A percentile compares a stretch with the other conserved stretches of the same genome.
Conservation (phyloP, 1,284 basidiomycete species). For the Moesziomyces parantarcticus region DNA sequence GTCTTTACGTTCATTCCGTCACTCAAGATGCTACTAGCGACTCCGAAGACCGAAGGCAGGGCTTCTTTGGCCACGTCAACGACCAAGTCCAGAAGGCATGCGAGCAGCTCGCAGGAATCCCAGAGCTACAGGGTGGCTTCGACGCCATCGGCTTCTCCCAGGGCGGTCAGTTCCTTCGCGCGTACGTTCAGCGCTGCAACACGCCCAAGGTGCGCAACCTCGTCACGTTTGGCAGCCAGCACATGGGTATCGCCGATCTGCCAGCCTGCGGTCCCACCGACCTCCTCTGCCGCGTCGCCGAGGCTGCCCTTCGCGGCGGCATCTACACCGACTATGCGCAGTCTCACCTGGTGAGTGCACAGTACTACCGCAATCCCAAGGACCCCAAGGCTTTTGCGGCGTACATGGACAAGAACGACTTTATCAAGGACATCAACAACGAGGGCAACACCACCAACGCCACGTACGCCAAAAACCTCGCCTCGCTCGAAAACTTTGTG, state of each 20-base stretch:
- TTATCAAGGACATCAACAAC: slow-evolving; percentile 69
- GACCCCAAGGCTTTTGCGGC: slow-evolving; percentile 73
- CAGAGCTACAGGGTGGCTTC: slow-evolving; percentile 77
- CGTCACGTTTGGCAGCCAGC: slow-evolving; percentile 75
- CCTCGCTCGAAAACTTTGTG: slow-evolving; percentile 64
- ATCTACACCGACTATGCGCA: slow-evolving; percentile 75
- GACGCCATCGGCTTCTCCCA: slow-evolving; percentile 64
- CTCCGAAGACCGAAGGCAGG: slow-evolving; percentile 78
- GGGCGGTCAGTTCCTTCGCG: slow-evolving; percentile 86
- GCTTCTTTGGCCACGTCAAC: slow-evolving; percentile 81
- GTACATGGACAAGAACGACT: slow-evolving; percentile 77
- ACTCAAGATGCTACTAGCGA: slow-evolving; percentile 75
- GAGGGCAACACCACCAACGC: slow-evolving; percentile 50
- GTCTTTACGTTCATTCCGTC: slow-evolving; percentile 86
- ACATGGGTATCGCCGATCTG: slow-evolving; percentile 79
- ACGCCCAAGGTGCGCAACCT: slow-evolving; percentile 70
- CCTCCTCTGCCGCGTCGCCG: slow-evolving; percentile 72
- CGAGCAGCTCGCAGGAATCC: slow-evolving; percentile 76
- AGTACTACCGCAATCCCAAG: slow-evolving; percentile 88
- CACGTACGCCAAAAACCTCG: slow-evolving; percentile 60
- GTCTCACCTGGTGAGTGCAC: slow-evolving; percentile 74
- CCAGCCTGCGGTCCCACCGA: slow-evolving; percentile 78
- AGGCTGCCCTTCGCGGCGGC: slow-evolving; percentile 77
- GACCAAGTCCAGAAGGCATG: slow-evolving; percentile 77
- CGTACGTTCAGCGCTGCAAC: slow-evolving; percentile 86